Percentiles rank a stretch among this genome's conserved stretches.
These are phyloP conservation scores for Thymus mandschuricus DNA, from an alignment of 257 asterid genomes.

Conservation along the genomic window DNA sequence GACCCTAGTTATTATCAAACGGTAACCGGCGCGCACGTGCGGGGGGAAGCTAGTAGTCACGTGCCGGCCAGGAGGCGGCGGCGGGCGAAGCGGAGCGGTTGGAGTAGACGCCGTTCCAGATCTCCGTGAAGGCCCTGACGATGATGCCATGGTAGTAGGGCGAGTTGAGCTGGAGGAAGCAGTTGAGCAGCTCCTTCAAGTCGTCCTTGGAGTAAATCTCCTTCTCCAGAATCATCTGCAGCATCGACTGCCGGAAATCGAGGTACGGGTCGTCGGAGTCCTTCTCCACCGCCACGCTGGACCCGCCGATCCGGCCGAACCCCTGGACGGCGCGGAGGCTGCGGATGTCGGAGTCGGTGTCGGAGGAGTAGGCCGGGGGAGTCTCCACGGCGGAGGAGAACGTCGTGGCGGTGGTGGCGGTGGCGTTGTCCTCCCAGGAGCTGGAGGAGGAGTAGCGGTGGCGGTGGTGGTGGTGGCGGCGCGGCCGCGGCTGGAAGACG, in stretches of 20 bases:
- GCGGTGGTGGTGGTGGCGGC: conserved; percentile 20
- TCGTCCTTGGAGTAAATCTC: conserved; percentile 77
- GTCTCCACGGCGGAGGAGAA: conserved; percentile 51
- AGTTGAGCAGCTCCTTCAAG: conserved; percentile 72
- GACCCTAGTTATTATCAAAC: background rate
- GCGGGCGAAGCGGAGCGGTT: conserved; percentile 42
- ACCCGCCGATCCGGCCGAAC: conserved; percentile 67
- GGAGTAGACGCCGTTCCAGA: conserved; percentile 82
- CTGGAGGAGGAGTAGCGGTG: conserved; percentile 51
- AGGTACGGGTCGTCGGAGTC: conserved; percentile 88
- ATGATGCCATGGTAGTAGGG: conserved; percentile 87
- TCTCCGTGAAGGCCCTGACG: conserved; percentile 86
- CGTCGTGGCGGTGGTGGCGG: conserved; percentile 56
- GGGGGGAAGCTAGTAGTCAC: conserved; percentile 40
- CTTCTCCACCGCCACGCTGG: conserved; percentile 87
- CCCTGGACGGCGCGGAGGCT: conserved; percentile 75
- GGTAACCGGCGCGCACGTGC: conserved; percentile 34
- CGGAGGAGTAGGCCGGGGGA: conserved; percentile 49
- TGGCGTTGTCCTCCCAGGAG: conserved; percentile 53
- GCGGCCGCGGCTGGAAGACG: conserved; percentile 56
- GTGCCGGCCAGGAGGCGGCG: conserved; percentile 41
- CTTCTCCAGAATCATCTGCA: conserved; percentile 90
- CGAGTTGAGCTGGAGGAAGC: conserved; percentile 83
- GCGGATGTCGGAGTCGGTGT: conserved; percentile 51
- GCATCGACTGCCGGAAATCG: conserved; percentile 95